Evolutionary conservation across 2,329 filamentous ascomycete genomes (phyloP).

Genomic region (Elsinoe fawcettii): DNA sequence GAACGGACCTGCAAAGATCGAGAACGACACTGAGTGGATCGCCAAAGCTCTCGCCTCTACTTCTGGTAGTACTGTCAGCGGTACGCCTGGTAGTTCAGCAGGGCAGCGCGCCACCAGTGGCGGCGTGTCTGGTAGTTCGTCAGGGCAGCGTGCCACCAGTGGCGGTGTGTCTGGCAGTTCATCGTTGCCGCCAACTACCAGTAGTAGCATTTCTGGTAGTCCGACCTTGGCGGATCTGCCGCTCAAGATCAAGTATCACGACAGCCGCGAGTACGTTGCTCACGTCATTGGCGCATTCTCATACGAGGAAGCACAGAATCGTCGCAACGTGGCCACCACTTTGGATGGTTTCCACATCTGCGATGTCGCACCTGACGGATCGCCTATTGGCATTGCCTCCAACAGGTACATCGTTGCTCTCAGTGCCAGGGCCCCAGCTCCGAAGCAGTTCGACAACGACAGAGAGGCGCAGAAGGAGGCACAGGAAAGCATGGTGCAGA

Average conservation of each 20-base stretch:
- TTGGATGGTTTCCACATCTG: not conserved
- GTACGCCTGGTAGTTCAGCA: not conserved
- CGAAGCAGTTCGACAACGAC: not conserved
- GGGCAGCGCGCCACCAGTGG: no score
- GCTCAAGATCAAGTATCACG: no score
- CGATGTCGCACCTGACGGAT: not conserved
- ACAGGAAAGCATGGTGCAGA: not conserved
- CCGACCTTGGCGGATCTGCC: no score
- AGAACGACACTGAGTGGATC: not conserved
- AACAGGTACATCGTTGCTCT: no score
- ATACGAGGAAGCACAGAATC: not conserved
- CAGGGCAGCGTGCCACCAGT: no score
- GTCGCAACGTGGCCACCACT: not conserved
- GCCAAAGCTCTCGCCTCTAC: not conserved
- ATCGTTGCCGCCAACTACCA: no score
- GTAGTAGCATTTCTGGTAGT: no score
- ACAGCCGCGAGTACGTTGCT: not conserved
- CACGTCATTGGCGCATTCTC: not conserved
- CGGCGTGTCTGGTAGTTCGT: no score
- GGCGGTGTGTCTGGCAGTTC: no score
- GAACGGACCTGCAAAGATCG: not conserved
- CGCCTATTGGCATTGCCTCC: no score
- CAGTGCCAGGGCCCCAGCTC: no score
- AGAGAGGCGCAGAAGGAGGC: not conserved
- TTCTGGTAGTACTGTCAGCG: not conserved